Conservation (phyloP, 1,284 basidiomycete species). For the Psilocybe mexicana region DNA sequence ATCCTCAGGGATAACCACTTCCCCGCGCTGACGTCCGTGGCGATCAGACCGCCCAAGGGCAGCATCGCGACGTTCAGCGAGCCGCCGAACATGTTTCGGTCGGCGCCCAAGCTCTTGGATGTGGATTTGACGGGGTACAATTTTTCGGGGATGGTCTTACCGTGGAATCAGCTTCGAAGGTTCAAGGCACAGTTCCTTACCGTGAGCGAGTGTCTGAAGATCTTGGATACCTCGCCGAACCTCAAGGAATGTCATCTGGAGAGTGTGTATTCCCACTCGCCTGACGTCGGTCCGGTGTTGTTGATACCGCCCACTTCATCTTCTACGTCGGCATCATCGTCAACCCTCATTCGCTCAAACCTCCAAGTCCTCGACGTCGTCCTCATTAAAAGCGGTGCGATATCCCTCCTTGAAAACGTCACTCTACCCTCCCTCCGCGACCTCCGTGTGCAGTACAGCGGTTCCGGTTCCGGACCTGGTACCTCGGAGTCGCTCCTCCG, state of each 20-base stretch:
- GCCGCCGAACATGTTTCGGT: conserved; percentile 24
- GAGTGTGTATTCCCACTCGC: conserved; percentile 16
- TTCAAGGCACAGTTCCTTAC: conserved; percentile 25
- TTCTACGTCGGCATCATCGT: background rate
- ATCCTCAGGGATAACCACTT: conserved; percentile 19
- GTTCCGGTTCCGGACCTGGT: background rate
- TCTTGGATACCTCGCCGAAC: conserved; percentile 18
- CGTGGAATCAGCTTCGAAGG: conserved; percentile 20
- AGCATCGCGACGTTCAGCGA: conserved; percentile 25
- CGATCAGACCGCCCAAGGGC: conserved; percentile 22
- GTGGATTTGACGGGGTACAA: conserved; percentile 25
- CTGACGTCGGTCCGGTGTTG: too few relatives aligned
- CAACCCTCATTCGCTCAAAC: conserved; percentile 5
- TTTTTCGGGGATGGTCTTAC: conserved; percentile 21
- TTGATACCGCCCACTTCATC: background rate
- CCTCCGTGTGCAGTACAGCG: conserved; percentile 18
- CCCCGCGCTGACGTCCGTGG: conserved; percentile 20
- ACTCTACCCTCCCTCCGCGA: conserved; percentile 20
- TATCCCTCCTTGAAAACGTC: conserved; percentile 19
- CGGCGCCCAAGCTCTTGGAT: conserved; percentile 19
- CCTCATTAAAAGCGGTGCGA: conserved; percentile 22
- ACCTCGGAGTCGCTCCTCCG: conserved; percentile 8
- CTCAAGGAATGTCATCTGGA: conserved; percentile 23
- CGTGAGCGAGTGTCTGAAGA: conserved; percentile 21
- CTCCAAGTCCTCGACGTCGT: conserved; percentile 19